phyloP scores from a whole-genome alignment of 1,284 basidiomycete species.

The Mrakiaceae sp. region DNA sequence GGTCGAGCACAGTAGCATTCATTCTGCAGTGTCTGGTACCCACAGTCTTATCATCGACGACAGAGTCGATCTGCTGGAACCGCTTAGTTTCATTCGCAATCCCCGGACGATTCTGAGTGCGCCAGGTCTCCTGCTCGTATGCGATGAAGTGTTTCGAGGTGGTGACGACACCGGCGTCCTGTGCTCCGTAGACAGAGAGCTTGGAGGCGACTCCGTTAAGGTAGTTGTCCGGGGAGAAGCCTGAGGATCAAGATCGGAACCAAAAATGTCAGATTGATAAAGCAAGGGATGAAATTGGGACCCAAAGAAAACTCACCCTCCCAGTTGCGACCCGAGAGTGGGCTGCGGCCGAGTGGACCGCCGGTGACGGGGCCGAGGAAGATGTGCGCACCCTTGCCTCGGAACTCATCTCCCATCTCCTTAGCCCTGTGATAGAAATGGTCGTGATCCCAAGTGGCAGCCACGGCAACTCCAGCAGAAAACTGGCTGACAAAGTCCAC shows the following conservation, averaged over 20 bases:
- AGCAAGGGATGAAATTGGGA: background rate
- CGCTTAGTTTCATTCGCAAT: background rate
- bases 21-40: too few species aligned
- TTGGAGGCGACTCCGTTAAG: constrained; percentile 31
- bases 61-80: constrained; percentile 22
- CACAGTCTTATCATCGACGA: constrained; percentile 25
- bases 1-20: background rate
- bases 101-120: background rate
- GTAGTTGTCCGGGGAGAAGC: constrained; percentile 36
- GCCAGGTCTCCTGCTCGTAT: constrained; percentile 14
- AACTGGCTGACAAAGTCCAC: background rate
- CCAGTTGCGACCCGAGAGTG: constrained; percentile 36
- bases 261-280: background rate
- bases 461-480: constrained; percentile 38
- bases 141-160: constrained; percentile 8
- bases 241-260: constrained; percentile 17
- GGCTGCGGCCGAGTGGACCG: constrained; percentile 32
- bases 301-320: constrained; percentile 14
- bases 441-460: constrained; percentile 37
- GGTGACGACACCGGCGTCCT: background rate
- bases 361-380: constrained; percentile 31
- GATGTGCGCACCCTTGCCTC: constrained; percentile 29
- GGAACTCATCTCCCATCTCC: constrained; percentile 40
- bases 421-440: constrained; percentile 34
- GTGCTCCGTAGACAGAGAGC: background rate